Evolutionary conservation across 2,329 filamentous ascomycete genomes (phyloP), one percentile per base, ranked within the genome.

Genomic region (Huntiella savannae): DNA sequence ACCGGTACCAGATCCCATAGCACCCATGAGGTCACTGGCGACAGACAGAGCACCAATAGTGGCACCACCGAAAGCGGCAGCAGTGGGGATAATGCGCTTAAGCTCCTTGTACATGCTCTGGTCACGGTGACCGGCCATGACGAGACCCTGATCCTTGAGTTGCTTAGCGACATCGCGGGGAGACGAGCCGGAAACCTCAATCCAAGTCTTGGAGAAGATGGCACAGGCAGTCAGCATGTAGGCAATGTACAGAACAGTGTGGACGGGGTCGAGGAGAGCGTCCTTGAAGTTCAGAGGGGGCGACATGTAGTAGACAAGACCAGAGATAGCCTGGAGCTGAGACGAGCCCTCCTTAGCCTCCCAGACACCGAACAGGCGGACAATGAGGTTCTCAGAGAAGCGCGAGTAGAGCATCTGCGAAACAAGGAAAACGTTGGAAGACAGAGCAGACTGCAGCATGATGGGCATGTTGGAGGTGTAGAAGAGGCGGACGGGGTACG

Each of bases 381-480:
- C 91, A 50, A 98, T 77, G 52, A 98, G 80, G 74, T 98, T 98
- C 70, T 98, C 91, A 40, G 86, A 91, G 74, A 98, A 96, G 64
- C 88, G 87, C 52, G 84, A 93, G 78, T 93, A 96, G 55, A 98
- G 78, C 87, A 96, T 96, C 73, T 98, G 91, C 62, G 82, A 91
- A 69, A 98, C 86, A 54, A 98, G 72, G 79, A 98, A 98, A 67
- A 98, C 77, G 74, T 98, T 98, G 73, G 88, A 95, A 55, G 85
- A 94, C 55, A 98, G 77, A 56, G 91, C 91, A 41, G 88, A 96
- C 72, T 98, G 92, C 63, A 98, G 75, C 91, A 98, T 98, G 69
- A 98, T 98, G 61, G 91, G 91, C 92, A 98, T 98, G 81, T 98
- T 98, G 64, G 87, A 95, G 62, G 91, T 98, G 72, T 98, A 98